Conservation (phyloP, 140 eudicot genomes). For the Cichorium intybus region DNA sequence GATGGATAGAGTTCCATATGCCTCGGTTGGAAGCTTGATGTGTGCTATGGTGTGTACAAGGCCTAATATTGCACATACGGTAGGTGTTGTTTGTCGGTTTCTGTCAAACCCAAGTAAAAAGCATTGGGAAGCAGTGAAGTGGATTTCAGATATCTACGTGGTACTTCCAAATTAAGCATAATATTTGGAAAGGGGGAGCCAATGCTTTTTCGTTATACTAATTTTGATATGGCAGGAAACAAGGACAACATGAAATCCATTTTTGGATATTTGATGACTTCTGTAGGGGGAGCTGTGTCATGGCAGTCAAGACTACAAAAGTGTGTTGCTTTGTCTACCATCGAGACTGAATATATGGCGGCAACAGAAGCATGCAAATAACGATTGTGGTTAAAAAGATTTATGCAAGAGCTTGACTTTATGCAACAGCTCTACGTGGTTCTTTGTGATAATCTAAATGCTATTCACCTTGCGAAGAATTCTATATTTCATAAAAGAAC, state of each 20-base stretch:
- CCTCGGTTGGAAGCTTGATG: constrained; percentile 9
- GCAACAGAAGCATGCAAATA: neutral
- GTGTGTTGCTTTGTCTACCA: constrained; percentile 5
- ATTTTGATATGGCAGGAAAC: neutral
- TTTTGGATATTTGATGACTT: neutral
- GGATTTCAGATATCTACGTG: neutral
- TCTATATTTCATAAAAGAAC: too few relatives aligned
- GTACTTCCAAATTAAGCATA: neutral
- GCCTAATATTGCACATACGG: neutral
- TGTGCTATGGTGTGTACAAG: neutral
- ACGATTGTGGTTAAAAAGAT: constrained; percentile 4
- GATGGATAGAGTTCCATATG: too few relatives aligned
- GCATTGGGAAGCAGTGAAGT: too few relatives aligned
- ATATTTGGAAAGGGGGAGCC: neutral
- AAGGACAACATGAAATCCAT: too few relatives aligned
- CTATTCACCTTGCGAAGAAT: too few relatives aligned
- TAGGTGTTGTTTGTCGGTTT: neutral
- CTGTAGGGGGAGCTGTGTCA: constrained; percentile 13
- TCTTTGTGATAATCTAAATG: too few relatives aligned
- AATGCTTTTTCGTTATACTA: neutral
- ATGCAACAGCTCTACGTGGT: too few relatives aligned
- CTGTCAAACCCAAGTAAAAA: too few relatives aligned
- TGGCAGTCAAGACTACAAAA: constrained; percentile 10
- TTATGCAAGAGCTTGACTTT: too few relatives aligned
- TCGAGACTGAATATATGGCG: neutral